phyloP scores from a whole-genome alignment of 1,139 yeast genomes.

The Scheffersomyces segobiensis region DNA sequence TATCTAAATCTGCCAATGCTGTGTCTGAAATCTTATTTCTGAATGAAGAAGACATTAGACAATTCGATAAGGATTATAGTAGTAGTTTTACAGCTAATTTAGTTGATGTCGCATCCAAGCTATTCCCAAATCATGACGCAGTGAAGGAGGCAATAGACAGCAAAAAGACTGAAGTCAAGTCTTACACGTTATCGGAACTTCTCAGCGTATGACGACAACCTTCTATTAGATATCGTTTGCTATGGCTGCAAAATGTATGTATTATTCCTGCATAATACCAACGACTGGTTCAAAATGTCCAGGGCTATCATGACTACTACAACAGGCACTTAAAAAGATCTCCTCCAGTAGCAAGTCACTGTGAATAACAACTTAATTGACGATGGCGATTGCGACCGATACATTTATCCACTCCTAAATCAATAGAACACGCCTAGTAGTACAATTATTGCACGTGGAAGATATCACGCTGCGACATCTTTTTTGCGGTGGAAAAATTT shows the following conservation, averaged over 20 bases:
- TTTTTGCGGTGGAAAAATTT: background rate
- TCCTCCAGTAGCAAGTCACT: background rate
- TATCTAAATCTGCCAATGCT: slow-evolving; percentile 29
- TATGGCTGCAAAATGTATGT: background rate
- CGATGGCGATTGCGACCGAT: background rate
- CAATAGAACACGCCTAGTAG: background rate
- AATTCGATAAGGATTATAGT: slow-evolving; percentile 12
- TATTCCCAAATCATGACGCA: background rate
- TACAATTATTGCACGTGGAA: background rate
- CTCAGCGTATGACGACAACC: background rate
- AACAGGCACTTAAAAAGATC: background rate
- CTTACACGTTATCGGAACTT: background rate
- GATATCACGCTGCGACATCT: background rate
- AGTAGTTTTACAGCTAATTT: slow-evolving; percentile 6
- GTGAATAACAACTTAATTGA: background rate
- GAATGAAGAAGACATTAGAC: slow-evolving; percentile 11
- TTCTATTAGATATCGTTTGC: background rate
- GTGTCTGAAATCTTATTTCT: slow-evolving; percentile 10
- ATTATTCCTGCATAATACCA: background rate
- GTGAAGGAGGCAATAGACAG: background rate
- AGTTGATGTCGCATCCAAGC: background rate
- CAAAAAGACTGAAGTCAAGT: background rate
- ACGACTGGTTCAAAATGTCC: background rate
- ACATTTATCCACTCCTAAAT: background rate
- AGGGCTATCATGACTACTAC: background rate